Evolutionary conservation across 208 protist species (phyloP).

Genomic region (Acanthamoeba divionensis): DNA sequence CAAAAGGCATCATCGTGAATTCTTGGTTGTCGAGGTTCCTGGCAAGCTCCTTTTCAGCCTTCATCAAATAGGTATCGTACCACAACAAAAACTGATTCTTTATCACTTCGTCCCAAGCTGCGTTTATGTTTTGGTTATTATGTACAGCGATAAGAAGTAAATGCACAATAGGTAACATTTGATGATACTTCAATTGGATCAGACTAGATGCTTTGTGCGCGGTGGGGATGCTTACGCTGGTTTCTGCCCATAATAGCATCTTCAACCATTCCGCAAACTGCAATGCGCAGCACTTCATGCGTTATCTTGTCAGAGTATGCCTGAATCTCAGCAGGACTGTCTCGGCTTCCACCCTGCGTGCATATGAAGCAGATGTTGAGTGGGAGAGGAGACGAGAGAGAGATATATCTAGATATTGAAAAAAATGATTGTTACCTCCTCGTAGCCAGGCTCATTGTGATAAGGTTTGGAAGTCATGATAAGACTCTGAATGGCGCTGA

Average conservation of each 20-base stretch:
- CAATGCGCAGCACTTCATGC: conserved; percentile 47
- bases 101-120: conserved; percentile 47
- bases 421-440: neutral
- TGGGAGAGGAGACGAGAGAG: neutral
- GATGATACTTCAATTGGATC: neutral
- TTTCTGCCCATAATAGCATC: conserved; percentile 32
- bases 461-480: conserved; percentile 61
- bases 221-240: conserved; percentile 19
- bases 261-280: conserved; percentile 53
- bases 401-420: neutral
- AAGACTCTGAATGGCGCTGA: conserved; percentile 54
- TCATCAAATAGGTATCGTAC: conserved; percentile 40
- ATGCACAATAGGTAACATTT: too few species aligned
- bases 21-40: conserved; percentile 13
- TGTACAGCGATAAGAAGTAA: too few species aligned
- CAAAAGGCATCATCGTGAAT: conserved; percentile 48
- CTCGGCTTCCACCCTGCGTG: neutral
- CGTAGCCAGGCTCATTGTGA: conserved; percentile 61
- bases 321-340: neutral
- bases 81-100: conserved; percentile 53
- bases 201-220: too few species aligned
- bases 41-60: neutral
- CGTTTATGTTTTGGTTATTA: too few species aligned
- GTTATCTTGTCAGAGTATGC: conserved; percentile 60
- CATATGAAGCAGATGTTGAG: neutral